phyloP scores from a whole-genome alignment of 2,329 filamentous ascomycete species.

The Drechmeria coniospora region DNA sequence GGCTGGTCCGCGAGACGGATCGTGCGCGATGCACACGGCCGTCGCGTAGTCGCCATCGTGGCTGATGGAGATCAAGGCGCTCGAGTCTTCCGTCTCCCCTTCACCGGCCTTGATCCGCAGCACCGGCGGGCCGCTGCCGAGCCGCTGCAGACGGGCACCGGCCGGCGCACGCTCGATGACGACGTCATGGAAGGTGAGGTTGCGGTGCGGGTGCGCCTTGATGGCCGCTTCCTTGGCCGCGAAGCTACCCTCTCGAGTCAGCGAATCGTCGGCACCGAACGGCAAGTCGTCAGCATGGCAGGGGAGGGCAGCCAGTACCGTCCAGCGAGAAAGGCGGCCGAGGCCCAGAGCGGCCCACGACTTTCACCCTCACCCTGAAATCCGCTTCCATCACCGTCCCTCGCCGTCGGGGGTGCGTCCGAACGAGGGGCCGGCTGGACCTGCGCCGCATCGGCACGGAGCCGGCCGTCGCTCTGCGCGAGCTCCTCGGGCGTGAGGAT shows the following conservation, averaged over 20 bases:
- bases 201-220: conserved; percentile 50
- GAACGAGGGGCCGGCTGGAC: too few relatives aligned
- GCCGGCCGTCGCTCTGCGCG: conserved; percentile 9
- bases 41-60: conserved; percentile 76
- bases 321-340: conserved; percentile 19
- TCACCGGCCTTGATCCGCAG: conserved; percentile 22
- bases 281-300: too few relatives aligned
- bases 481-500: conserved; percentile 26
- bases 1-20: conserved; percentile 3
- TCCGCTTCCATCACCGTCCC: too few relatives aligned
- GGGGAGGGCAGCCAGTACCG: conserved; percentile 9
- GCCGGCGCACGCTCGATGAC: conserved; percentile 22
- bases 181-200: conserved; percentile 48
- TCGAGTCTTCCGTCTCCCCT: conserved; percentile 23
- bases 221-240: conserved; percentile 63
- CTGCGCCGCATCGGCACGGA: too few relatives aligned
- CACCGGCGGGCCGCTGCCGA: conserved; percentile 26
- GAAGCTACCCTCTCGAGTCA: conserved; percentile 28
- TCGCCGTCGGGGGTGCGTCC: too few relatives aligned
- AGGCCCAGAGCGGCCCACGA: conserved; percentile 19
- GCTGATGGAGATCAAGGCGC: conserved; percentile 64
- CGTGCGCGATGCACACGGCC: conserved; percentile 45
- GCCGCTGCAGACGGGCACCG: conserved; percentile 8
- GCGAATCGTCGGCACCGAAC: too few relatives aligned
- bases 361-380: too few relatives aligned